A percentile compares a stretch with the other conserved stretches of the same genome.
Evolutionary conservation across 208 protist species (phyloP).

Genomic region (Trypanosoma melophagium): DNA sequence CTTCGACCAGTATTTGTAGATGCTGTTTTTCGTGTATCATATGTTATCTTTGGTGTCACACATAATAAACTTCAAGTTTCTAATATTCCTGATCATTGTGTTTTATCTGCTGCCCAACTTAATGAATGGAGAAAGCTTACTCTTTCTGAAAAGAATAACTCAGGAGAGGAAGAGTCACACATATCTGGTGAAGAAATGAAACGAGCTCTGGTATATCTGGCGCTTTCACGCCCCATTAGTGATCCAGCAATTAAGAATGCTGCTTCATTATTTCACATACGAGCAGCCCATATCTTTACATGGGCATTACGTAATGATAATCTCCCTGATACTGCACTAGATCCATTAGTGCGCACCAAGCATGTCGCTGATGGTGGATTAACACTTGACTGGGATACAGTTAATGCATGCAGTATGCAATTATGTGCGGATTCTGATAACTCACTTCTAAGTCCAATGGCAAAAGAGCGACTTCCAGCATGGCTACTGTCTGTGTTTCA

Average conservation of each 20-base stretch:
- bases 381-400: conserved; percentile 25
- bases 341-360: conserved; percentile 30
- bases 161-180: neutral
- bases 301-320: conserved; percentile 35
- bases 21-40: conserved; percentile 57
- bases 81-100: neutral
- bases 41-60: conserved; percentile 43
- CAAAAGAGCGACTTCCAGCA: conserved; percentile 50
- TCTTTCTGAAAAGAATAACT: neutral
- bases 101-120: conserved; percentile 16
- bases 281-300: conserved; percentile 54
- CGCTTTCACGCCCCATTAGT: conserved; percentile 14
- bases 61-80: conserved; percentile 7
- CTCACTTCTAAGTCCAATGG: conserved; percentile 50
- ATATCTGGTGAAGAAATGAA: conserved; percentile 9
- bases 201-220: conserved; percentile 26
- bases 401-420: conserved; percentile 40
- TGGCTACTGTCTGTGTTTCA: conserved; percentile 74
- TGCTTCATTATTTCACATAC: conserved; percentile 49
- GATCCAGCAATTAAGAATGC: conserved; percentile 17
- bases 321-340: conserved; percentile 27
- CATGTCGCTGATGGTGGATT: conserved; percentile 25
- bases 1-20: conserved; percentile 58
- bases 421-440: conserved; percentile 35
- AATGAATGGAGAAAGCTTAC: conserved; percentile 21